Evolutionary conservation across 768 basidiomycete species (phyloP).

Genomic region (Suillus subluteus): DNA sequence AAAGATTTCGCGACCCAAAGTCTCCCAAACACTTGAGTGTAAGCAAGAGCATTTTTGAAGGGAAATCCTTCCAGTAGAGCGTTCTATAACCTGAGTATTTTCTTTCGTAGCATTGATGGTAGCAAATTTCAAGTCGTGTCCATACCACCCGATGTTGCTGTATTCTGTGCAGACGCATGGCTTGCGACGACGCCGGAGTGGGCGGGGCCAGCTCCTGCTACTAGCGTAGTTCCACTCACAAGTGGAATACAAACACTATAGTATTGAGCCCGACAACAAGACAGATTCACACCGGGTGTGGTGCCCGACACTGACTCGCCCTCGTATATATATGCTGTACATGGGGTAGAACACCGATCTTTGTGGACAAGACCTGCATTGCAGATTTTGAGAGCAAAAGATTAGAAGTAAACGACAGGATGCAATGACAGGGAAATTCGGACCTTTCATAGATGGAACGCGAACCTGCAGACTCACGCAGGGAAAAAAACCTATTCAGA

Average conservation of each 20-base stretch:
- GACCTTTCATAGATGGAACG: neutral
- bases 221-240: neutral
- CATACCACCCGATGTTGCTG: too few species aligned
- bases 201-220: neutral
- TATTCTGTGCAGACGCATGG: neutral
- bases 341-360: neutral
- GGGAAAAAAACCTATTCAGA: neutral
- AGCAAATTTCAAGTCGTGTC: neutral
- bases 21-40: too few species aligned
- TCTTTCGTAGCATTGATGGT: neutral
- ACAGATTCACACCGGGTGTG: neutral
- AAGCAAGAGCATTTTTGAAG: too few species aligned
- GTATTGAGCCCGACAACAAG: neutral
- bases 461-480: neutral
- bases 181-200: neutral
- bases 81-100: neutral
- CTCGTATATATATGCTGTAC: neutral
- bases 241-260: neutral
- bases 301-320: neutral
- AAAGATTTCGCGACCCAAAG: too few species aligned
- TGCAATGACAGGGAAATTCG: neutral
- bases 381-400: neutral
- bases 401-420: neutral
- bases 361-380: neutral
- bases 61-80: neutral